phyloP scores from a whole-genome alignment of 371 early-diverging fungal genomes.

The Dichotomocladium elegans region DNA sequence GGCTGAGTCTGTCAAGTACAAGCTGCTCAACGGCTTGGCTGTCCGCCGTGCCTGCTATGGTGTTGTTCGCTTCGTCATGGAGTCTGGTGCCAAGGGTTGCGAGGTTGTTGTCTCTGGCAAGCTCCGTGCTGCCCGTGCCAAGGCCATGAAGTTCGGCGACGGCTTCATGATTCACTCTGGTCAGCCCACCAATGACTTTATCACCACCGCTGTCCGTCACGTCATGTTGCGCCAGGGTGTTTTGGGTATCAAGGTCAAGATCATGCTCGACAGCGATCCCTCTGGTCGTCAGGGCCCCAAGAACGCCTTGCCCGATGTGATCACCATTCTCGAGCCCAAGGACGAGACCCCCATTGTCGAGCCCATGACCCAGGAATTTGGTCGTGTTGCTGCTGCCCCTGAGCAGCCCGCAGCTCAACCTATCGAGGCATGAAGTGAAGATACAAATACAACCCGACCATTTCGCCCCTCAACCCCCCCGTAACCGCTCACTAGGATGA shows the following conservation, averaged over 20 bases:
- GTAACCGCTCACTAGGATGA: no score
- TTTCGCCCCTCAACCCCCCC: no score
- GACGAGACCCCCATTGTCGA: slow-evolving; percentile 67
- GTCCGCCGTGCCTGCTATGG: slow-evolving; percentile 98
- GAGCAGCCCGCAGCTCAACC: slow-evolving; percentile 15
- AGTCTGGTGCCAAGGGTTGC: slow-evolving; percentile 99
- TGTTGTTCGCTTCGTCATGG: slow-evolving; percentile 98
- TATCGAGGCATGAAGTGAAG: no score
- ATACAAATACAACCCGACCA: no score
- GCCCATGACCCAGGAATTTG: slow-evolving; percentile 76
- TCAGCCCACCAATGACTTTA: slow-evolving; percentile 95
- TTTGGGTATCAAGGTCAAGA: slow-evolving; percentile 99
- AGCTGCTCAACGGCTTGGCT: slow-evolving; percentile 95
- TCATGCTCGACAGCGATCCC: slow-evolving; percentile 98
- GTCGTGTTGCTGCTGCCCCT: slow-evolving; percentile 37
- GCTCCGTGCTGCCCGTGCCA: slow-evolving; percentile 99
- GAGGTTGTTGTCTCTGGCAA: slow-evolving; percentile 99
- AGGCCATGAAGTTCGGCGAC: slow-evolving; percentile 99
- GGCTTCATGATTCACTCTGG: slow-evolving; percentile 99
- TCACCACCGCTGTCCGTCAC: slow-evolving; percentile 96
- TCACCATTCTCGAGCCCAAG: slow-evolving; percentile 94
- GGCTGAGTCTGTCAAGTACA: slow-evolving; percentile 97
- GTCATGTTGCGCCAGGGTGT: slow-evolving; percentile 99
- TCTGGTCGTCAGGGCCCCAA: slow-evolving; percentile 93
- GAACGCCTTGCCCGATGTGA: slow-evolving; percentile 93